Percentiles rank a stretch among this genome's conserved stretches.
These are phyloP conservation scores for Phytophthora megakarya DNA, from an alignment of 352 stramenopile species.

Conservation along the genomic window DNA sequence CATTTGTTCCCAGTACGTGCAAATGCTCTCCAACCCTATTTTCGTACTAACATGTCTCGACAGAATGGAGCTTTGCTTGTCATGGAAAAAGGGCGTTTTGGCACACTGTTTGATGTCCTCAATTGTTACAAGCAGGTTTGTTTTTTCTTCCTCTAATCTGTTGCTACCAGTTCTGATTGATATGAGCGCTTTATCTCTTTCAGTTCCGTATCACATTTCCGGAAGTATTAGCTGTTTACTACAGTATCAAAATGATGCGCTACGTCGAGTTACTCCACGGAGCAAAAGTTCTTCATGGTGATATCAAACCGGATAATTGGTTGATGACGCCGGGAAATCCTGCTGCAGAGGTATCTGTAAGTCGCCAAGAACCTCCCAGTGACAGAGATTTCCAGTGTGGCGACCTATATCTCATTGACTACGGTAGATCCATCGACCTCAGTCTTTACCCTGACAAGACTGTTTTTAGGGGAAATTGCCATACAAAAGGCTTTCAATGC, in stretches of 20 bases:
- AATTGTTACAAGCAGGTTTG: conserved; percentile 80
- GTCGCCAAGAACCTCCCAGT: conserved; percentile 13
- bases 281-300: conserved; percentile 73
- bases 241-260: conserved; percentile 82
- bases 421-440: conserved; percentile 82
- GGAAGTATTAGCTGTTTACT: conserved; percentile 75
- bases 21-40: not conserved
- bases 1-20: conserved; percentile 65
- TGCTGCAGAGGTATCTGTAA: conserved; percentile 15
- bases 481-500: conserved; percentile 85
- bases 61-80: conserved; percentile 81
- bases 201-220: conserved; percentile 64
- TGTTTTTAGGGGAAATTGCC: conserved; percentile 74
- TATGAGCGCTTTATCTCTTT: conserved; percentile 3
- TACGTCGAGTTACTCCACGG: conserved; percentile 69
- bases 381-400: conserved; percentile 39
- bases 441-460: conserved; percentile 56
- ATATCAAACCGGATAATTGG: conserved; percentile 91
- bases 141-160: not conserved
- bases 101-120: conserved; percentile 80
- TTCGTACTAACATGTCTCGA: too few relatives aligned
- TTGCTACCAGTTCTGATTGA: not conserved
- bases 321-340: conserved; percentile 49
- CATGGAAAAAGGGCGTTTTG: conserved; percentile 70
- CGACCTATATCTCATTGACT: conserved; percentile 81